phyloP scores from a whole-genome alignment of 495 filamentous ascomycete species.

The Podospora anserina region DNA sequence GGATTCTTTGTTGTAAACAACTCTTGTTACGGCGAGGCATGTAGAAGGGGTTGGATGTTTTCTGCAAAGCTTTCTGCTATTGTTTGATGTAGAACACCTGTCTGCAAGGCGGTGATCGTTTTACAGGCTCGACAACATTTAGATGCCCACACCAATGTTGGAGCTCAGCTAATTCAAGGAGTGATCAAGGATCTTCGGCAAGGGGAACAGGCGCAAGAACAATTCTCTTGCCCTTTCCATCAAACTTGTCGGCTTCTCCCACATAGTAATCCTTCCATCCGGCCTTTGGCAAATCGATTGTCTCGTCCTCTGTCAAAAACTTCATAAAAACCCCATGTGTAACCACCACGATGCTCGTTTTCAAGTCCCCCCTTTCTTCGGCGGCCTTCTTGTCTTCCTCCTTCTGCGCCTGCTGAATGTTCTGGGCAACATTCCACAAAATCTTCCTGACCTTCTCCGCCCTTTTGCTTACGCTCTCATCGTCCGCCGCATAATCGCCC shows the following conservation, averaged over 20 bases:
- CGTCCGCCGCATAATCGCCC: slow-evolving; percentile 22
- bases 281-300: slow-evolving; percentile 33
- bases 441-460: slow-evolving; percentile 18
- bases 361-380: slow-evolving; percentile 8
- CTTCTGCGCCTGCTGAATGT: neutral
- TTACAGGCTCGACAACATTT: too few relatives aligned
- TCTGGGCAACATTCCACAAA: slow-evolving; percentile 7
- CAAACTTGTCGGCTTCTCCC: slow-evolving; percentile 4
- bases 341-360: slow-evolving; percentile 24
- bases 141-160: too few relatives aligned
- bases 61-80: too few relatives aligned
- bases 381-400: slow-evolving; percentile 1
- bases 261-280: slow-evolving; percentile 29
- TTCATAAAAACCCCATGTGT: slow-evolving; percentile 38
- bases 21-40: too few relatives aligned
- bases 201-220: slow-evolving; percentile 1
- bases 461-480: slow-evolving; percentile 17
- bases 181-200: neutral
- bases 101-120: too few relatives aligned
- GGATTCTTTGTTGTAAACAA: too few relatives aligned
- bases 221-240: neutral
- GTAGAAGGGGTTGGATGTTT: too few relatives aligned
- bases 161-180: neutral
- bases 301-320: slow-evolving; percentile 27
- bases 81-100: too few relatives aligned